phyloP scores from a whole-genome alignment of 2,329 filamentous ascomycete genomes.

The Ophidiomyces ophidiicola region DNA sequence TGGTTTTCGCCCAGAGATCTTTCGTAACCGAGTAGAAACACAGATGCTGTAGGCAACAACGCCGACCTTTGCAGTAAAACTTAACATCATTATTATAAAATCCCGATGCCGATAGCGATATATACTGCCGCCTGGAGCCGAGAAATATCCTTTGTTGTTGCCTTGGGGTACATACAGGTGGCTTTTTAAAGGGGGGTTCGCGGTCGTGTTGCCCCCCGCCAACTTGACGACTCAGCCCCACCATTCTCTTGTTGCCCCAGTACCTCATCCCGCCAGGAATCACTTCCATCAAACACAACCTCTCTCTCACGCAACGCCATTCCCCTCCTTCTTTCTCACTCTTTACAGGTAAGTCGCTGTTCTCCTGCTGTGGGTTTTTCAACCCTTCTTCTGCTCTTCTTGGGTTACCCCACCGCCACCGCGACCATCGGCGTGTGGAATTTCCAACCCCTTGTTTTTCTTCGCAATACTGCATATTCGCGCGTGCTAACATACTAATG shows the following conservation, averaged over 20 bases:
- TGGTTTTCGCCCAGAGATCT: background rate
- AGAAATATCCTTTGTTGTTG: too few species aligned
- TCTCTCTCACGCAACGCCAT: background rate
- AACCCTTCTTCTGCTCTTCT: background rate
- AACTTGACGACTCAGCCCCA: slow-evolving; percentile 14
- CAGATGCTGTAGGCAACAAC: too few species aligned
- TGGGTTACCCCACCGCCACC: background rate
- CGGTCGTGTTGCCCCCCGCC: slow-evolving; percentile 15
- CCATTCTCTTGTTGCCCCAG: slow-evolving; percentile 5
- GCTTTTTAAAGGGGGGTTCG: too few species aligned
- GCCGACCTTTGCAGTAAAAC: too few species aligned
- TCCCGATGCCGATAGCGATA: too few species aligned
- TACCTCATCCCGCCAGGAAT: background rate
- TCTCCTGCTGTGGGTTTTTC: background rate
- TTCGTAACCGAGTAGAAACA: background rate
- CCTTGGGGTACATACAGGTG: too few species aligned
- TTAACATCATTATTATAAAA: too few species aligned
- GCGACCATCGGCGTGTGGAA: background rate
- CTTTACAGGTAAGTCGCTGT: slow-evolving; percentile 1
- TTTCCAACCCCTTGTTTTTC: background rate
- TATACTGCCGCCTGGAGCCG: too few species aligned
- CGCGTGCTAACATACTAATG: background rate
- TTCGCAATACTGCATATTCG: background rate
- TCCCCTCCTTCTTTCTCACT: background rate
- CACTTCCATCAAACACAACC: background rate